These are phyloP conservation scores for Carex parvula DNA, from an alignment of 176 grass and related monocot species.

Conservation along the genomic window DNA sequence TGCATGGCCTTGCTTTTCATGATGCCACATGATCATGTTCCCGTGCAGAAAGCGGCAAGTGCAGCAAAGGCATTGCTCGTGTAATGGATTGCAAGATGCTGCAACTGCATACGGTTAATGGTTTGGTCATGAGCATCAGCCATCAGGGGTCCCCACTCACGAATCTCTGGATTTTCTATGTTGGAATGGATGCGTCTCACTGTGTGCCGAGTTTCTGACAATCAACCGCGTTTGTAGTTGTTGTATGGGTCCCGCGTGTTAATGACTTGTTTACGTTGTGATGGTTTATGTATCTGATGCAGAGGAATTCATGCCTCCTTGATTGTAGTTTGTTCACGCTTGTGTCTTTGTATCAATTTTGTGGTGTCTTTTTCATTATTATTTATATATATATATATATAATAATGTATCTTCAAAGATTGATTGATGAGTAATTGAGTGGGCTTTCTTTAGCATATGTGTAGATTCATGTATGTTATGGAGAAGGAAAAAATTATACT, in stretches of 20 bases:
- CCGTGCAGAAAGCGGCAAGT: neutral
- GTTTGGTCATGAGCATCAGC: neutral
- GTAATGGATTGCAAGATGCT: constrained; percentile 12
- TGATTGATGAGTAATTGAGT: neutral
- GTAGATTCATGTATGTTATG: neutral
- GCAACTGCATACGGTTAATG: constrained; percentile 16
- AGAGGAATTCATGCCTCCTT: neutral
- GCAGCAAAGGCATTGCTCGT: constrained; percentile 7
- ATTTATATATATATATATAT: neutral
- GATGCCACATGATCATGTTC: constrained; percentile 4
- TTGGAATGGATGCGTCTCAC: neutral
- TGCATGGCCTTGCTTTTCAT: constrained; percentile 1
- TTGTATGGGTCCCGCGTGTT: neutral
- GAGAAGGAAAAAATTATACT: neutral
- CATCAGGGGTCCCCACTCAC: neutral
- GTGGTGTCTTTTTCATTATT: neutral
- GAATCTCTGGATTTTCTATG: neutral
- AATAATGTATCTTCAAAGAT: neutral
- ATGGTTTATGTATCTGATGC: neutral
- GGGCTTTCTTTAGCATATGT: neutral
- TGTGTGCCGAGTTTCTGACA: neutral
- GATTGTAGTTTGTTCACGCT: neutral
- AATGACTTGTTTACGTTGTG: neutral
- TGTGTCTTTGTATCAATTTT: neutral
- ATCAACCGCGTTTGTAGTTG: too few species aligned